Evolutionary conservation across 352 stramenopile species (phyloP).

Genomic region (Pythium sukuiense): DNA sequence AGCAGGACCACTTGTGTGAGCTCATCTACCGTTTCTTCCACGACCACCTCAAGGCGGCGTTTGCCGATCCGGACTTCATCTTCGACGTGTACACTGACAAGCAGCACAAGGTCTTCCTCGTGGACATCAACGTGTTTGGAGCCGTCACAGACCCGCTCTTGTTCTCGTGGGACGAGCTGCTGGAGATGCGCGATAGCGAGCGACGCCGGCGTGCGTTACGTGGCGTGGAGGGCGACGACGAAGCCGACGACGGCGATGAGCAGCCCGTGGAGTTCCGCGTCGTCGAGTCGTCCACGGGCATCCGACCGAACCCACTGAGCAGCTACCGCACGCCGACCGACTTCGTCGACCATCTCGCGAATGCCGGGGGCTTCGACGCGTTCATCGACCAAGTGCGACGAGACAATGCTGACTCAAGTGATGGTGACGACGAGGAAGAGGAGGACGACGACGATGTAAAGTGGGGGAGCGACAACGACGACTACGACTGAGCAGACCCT

Average conservation of each 20-base stretch:
- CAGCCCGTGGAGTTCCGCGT: constrained; percentile 78
- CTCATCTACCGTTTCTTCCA: constrained; percentile 69
- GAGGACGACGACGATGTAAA: constrained; percentile 23
- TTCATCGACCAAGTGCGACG: constrained; percentile 84
- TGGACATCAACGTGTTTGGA: constrained; percentile 96
- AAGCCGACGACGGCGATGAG: constrained; percentile 25
- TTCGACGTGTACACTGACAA: constrained; percentile 96
- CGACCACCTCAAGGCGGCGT: constrained; percentile 33
- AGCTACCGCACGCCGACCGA: constrained; percentile 85
- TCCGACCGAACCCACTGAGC: constrained; percentile 67
- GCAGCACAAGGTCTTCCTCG: constrained; percentile 86
- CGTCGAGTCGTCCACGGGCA: constrained; percentile 62
- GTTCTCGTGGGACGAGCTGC: constrained; percentile 91
- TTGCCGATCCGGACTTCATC: constrained; percentile 81
- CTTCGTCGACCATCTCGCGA: constrained; percentile 76
- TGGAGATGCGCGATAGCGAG: constrained; percentile 32
- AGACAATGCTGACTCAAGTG: constrained; percentile 49
- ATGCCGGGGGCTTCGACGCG: constrained; percentile 68
- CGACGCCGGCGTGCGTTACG: constrained; percentile 20
- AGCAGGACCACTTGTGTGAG: constrained; percentile 72
- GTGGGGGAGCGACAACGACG: constrained; percentile 36
- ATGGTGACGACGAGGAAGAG: constrained; percentile 27
- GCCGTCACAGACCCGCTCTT: constrained; percentile 91
- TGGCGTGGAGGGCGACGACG: constrained; percentile 7
- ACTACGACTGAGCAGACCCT: constrained; percentile 28